Evolutionary conservation across 108 stramenopile species (phyloP).

Genomic region (Aurantiochytrium sp.): DNA sequence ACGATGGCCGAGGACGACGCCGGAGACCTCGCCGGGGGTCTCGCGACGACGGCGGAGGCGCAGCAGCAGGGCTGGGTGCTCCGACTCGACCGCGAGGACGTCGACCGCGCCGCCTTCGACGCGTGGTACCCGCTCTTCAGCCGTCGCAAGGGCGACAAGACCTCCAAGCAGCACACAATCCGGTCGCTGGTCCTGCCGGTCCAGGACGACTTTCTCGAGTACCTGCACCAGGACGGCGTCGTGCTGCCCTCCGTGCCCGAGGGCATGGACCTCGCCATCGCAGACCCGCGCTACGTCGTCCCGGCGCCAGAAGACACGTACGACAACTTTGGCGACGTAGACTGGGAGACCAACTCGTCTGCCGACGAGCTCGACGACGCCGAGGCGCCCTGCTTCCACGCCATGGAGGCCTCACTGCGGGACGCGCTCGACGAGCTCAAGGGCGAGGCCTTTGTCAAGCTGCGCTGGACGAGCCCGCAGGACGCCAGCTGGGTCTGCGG

Average conservation of each 20-base stretch:
- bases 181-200: conserved; percentile 32
- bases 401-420: conserved; percentile 49
- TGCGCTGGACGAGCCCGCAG: conserved; percentile 80
- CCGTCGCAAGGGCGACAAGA: neutral
- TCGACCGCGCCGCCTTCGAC: neutral
- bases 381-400: conserved; percentile 53
- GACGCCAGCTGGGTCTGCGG: conserved; percentile 90
- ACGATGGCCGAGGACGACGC: too few relatives aligned
- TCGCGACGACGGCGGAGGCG: too few relatives aligned
- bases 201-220: conserved; percentile 63
- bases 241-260: conserved; percentile 66
- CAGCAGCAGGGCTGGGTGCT: neutral
- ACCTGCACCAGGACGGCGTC: conserved; percentile 75
- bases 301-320: conserved; percentile 40
- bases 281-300: conserved; percentile 56
- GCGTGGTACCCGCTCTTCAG: neutral
- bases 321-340: conserved; percentile 48
- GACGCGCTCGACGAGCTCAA: conserved; percentile 55
- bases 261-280: conserved; percentile 36
- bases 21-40: too few relatives aligned
- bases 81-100: neutral
- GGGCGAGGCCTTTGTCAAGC: conserved; percentile 69
- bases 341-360: conserved; percentile 46
- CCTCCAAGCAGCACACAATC: conserved; percentile 35
- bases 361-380: conserved; percentile 45